Evolutionary conservation across 306 rosid species (phyloP), one percentile per base, ranked within the genome.

Genomic region (Urtica urens): DNA sequence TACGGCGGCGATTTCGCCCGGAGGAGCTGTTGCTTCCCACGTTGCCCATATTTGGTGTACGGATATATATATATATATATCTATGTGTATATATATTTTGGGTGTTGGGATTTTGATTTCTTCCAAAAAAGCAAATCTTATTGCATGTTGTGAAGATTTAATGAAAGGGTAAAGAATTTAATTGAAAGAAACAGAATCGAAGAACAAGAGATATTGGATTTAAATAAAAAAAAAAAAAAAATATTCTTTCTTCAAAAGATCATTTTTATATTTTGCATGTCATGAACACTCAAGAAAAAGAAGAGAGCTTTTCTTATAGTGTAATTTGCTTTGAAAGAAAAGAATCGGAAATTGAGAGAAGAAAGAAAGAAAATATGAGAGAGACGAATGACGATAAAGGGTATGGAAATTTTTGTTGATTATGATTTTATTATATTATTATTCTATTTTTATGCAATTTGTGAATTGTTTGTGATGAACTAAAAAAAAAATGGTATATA

Each of bases 41-140:
- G 51, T 92, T 92, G 24, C 99, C 99, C 99, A 92, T 90, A 38
- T 38, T 4, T 14, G 11, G 40, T 35, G 40, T 9, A 16, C n/a
- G 3, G 2, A 3, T 35, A 35, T 35, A 35, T 35, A 35, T 35
- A 35, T 35, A 35, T 35, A 35, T 6, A 13, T 35, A 7, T 35
- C 4, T 35, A 35, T 1, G 5, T 1, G 0, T 35, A 16, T 35
- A 2, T 1, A 13, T 35, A 16, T 16, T 35, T 35, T 35, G 40
- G n/a, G 37, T 7, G 7, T 31, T 8, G 37, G 37, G 13, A 31
- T 31, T 31, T 31, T 8, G 37, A 13, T 31, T 31, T 31, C 37
- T n/a, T n/a, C n/a, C n/a, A n/a, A n/a, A n/a, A n/a, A n/a, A n/a
- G n/a, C n/a, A n/a, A n/a, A n/a, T n/a, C n/a, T n/a, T n/a, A n/a